These are phyloP conservation scores for Aspergillus vadensis DNA, from an alignment of 2,329 filamentous ascomycete species.

Conservation along the genomic window DNA sequence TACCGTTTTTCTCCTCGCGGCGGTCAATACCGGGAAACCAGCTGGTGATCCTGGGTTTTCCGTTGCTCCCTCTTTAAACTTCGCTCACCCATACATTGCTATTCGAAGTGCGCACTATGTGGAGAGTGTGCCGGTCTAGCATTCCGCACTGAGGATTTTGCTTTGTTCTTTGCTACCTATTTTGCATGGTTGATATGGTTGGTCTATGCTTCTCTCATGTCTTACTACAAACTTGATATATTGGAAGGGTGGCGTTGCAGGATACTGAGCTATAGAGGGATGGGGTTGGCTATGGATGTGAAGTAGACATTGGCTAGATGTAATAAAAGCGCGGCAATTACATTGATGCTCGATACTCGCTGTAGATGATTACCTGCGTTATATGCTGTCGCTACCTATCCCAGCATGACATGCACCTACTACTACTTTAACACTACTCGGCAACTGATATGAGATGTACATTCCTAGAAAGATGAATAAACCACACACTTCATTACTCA, in stretches of 20 bases:
- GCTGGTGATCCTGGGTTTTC: not conserved
- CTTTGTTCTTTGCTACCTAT: not conserved
- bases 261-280: slow-evolving; percentile 1
- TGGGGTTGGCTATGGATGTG: not conserved
- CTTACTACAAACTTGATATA: not conserved
- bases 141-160: not conserved
- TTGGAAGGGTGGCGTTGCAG: not conserved
- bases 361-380: too few species aligned
- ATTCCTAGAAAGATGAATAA: too few species aligned
- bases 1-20: not conserved
- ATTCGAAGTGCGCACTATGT: not conserved
- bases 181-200: not conserved
- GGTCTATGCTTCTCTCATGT: not conserved
- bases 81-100: not conserved
- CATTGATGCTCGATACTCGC: not conserved
- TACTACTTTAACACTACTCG: too few species aligned
- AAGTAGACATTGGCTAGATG: slow-evolving; percentile 1
- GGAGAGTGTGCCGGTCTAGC: not conserved
- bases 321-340: not conserved
- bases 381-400: too few species aligned
- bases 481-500: too few species aligned
- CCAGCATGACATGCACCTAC: too few species aligned
- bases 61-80: not conserved
- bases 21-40: not conserved
- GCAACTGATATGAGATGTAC: too few species aligned